Base-by-base conservation (phyloP, 331 rosid species). In the Pyracantha coccinea region DNA sequence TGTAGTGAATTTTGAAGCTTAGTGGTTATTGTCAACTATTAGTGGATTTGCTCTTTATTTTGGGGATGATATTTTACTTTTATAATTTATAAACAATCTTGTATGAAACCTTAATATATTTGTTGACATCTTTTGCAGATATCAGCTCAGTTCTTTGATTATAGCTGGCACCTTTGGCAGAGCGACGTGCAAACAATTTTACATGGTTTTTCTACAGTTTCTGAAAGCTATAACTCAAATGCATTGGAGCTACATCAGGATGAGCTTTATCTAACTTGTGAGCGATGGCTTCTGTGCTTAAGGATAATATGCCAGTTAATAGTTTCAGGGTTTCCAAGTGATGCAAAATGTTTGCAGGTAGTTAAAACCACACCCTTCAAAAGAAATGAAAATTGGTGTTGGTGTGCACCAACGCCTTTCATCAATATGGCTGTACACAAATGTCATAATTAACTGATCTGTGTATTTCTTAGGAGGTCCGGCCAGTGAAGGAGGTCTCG, bases 81-180 rank as follows among this genome's bases (percentile, higher is more conserved):
- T n/a, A 8, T 5, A 50, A 24, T 20, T 54, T n/a, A 21, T 57
- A 20, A 29, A 60, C 52, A 16, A 35, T 55, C 24, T 52, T 44
- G 10, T 62, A 27, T 12, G 29, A 25, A 62, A 19, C 31, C 32
- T 23, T 50, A 27, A 65, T 76, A 65, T 76, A 55, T 68, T 65
- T 82, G 29, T 58, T 83, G 45, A 38, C 45, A 38, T 38, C 45
- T 84, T 79, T 86, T 79, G 88, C 96, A 94, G 98, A 94, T 94
- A 87, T 91, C 98, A 21, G 82, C 89, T 78, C 94, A 86, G 67
- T 87, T 94, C 87, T 91, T 94, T 88, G 96, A 91, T 79, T 91
- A 85, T 81, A 84, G 95, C 85, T 94, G 98, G 98, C 93, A 75
- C 74, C 94, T 94, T 72, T 94, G 98, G 98, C 97, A 94, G 85